phyloP scores from a whole-genome alignment of 78 protist genomes.

The Guillardia theta region DNA sequence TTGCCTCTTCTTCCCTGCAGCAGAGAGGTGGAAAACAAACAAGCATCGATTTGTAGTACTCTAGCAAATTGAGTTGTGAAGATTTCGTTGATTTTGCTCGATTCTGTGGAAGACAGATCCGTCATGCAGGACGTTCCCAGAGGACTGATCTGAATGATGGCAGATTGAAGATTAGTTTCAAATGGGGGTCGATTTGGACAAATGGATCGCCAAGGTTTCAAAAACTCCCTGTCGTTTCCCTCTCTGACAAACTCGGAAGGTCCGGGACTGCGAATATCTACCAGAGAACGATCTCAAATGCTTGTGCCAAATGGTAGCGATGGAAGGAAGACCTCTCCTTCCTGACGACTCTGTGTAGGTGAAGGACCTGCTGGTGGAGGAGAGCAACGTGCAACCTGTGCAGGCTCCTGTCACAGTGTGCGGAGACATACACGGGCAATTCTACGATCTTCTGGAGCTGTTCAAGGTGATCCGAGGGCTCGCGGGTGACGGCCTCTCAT shows the following conservation, averaged over 20 bases:
- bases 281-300: constrained; percentile 81
- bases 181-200: constrained; percentile 25
- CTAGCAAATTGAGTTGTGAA: too few relatives aligned
- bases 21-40: too few relatives aligned
- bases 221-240: too few relatives aligned
- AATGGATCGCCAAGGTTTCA: constrained; percentile 80
- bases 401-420: constrained; percentile 89
- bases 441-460: constrained; percentile 94
- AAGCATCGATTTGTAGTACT: too few relatives aligned
- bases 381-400: constrained; percentile 94
- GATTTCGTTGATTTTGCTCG: too few relatives aligned
- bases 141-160: neutral
- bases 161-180: neutral
- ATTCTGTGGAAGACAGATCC: neutral
- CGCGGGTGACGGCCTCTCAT: neutral
- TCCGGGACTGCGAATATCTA: constrained; percentile 73
- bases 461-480: too few relatives aligned
- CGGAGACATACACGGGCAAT: constrained; percentile 98
- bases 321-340: neutral
- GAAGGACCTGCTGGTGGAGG: constrained; percentile 85
- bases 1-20: too few relatives aligned
- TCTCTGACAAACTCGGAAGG: too few relatives aligned
- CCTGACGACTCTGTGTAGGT: neutral
- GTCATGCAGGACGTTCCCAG: neutral
- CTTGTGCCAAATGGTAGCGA: constrained; percentile 66